Evolutionary conservation across 2,329 filamentous ascomycete genomes (phyloP), one percentile per base, ranked within the genome.

Genomic region (Fusarium tricinctum): DNA sequence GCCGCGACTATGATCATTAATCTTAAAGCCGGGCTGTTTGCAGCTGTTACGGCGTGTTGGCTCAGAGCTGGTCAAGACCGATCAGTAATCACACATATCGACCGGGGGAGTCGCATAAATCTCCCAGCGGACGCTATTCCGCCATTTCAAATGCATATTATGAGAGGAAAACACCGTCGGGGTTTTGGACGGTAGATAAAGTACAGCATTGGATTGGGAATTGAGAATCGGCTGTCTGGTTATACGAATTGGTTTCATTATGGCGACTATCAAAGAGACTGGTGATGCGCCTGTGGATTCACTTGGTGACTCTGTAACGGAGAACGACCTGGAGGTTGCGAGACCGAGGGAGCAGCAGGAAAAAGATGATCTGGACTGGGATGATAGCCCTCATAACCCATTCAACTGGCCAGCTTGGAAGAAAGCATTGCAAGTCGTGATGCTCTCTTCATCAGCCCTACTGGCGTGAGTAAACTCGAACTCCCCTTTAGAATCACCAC

Each of bases 401-500:
- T 80, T 79, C 63, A 87, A 87, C 69, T 88, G 85, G 85, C 74
- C 83, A 0, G 58, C 70, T 3, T 72, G 74, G 69, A 81, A 77
- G 57, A 82, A 85, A 69, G 71, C 75, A 40, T 26, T 80, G 26
- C 80, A 80, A 68, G 78, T 81, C 4, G 71, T 73, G 22, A 81
- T 77, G 73, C 75, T 76, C 14, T 79, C 77, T 7, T 72, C 79
- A 0, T 76, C 81, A 30, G 81, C 76, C 17, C 80, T 86, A 23
- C 68, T 81, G 1, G 76, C 79, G 83, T 83, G 71, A 53, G 80
- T 73, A 9, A n/a, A 53, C 2, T 48, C 63, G 8, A n/a, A 53
- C 2, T 48, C 63, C 6, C 72, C 70, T 42, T 62, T 54, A 13
- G 30, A 15, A 9, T 2, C 13, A 26, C 35, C 8, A 1, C 1